A percentile compares a stretch with the other conserved stretches of the same genome.
Evolutionary conservation across 139 green algal genomes (phyloP).

Genomic region (Coccomyxa sp.): DNA sequence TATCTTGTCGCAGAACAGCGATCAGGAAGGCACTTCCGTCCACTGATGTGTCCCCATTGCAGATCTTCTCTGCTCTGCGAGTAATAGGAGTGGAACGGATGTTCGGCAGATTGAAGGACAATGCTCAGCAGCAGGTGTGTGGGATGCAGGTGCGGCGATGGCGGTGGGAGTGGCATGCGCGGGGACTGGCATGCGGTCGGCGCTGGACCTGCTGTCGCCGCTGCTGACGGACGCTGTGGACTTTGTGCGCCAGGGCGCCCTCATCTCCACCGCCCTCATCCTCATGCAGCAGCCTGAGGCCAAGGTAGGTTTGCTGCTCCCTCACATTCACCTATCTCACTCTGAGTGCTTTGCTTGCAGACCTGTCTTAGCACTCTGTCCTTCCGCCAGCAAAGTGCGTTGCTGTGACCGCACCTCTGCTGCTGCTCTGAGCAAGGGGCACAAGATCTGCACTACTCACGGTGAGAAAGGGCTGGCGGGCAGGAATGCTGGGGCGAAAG

Average conservation of each 20-base stretch:
- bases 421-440: too few species aligned
- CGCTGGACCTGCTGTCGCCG: slow-evolving; percentile 80
- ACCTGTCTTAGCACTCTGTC: not conserved
- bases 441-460: too few species aligned
- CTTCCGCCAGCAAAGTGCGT: not conserved
- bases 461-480: too few species aligned
- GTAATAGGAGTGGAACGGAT: not conserved
- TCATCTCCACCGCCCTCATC: slow-evolving; percentile 90
- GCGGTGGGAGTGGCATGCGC: slow-evolving; percentile 91
- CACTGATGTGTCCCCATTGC: too few species aligned
- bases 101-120: not conserved
- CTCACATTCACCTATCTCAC: not conserved
- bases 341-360: not conserved
- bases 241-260: slow-evolving; percentile 92
- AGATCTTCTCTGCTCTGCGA: not conserved
- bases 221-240: slow-evolving; percentile 82
- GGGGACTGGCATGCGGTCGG: slow-evolving; percentile 74
- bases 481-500: too few species aligned
- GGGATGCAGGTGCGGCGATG: slow-evolving; percentile 81
- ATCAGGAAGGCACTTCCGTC: too few species aligned
- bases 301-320: slow-evolving; percentile 31
- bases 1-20: too few species aligned
- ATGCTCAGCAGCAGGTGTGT: not conserved
- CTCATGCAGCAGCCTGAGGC: slow-evolving; percentile 81
- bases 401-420: not conserved